Evolutionary conservation across 176 grass and related monocot species (phyloP).

Genomic region (Zizania latifolia): DNA sequence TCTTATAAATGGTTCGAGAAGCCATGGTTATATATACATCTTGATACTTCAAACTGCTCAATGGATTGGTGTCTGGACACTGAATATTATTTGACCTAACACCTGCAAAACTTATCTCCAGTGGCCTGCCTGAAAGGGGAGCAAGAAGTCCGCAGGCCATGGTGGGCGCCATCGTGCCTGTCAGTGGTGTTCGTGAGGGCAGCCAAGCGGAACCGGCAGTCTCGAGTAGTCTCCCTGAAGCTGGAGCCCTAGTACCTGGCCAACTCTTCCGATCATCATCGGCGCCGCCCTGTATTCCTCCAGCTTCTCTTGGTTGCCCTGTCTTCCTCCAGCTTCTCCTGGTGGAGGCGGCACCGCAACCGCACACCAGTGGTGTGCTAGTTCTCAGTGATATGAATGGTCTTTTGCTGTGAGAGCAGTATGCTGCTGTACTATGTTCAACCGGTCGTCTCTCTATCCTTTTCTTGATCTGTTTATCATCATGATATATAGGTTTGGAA

Average conservation of each 20-base stretch:
- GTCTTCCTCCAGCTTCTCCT: background rate
- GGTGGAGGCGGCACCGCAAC: background rate
- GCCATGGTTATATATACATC: background rate
- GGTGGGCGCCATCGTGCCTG: slow-evolving; percentile 84
- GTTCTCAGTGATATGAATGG: slow-evolving; percentile 25
- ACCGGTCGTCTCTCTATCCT: slow-evolving; percentile 8
- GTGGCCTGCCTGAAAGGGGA: slow-evolving; percentile 94
- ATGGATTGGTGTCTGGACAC: background rate
- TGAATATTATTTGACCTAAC: background rate
- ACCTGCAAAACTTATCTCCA: slow-evolving; percentile 27
- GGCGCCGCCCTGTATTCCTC: too few species aligned
- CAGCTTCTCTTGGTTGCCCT: too few species aligned
- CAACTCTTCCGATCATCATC: background rate
- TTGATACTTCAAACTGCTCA: background rate
- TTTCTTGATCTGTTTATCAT: slow-evolving; percentile 26
- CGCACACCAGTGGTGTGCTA: background rate
- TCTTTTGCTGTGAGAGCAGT: slow-evolving; percentile 23
- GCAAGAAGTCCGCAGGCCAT: slow-evolving; percentile 92
- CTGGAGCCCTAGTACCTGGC: slow-evolving; percentile 51
- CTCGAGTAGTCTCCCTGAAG: slow-evolving; percentile 90
- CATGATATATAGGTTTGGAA: slow-evolving; percentile 56
- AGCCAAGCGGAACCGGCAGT: slow-evolving; percentile 76
- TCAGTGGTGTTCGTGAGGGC: slow-evolving; percentile 68
- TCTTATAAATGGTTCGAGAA: background rate
- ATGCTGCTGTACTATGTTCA: slow-evolving; percentile 18